These are phyloP conservation scores for Perilla frutescens DNA, from an alignment of 257 asterid species.

Conservation along the genomic window DNA sequence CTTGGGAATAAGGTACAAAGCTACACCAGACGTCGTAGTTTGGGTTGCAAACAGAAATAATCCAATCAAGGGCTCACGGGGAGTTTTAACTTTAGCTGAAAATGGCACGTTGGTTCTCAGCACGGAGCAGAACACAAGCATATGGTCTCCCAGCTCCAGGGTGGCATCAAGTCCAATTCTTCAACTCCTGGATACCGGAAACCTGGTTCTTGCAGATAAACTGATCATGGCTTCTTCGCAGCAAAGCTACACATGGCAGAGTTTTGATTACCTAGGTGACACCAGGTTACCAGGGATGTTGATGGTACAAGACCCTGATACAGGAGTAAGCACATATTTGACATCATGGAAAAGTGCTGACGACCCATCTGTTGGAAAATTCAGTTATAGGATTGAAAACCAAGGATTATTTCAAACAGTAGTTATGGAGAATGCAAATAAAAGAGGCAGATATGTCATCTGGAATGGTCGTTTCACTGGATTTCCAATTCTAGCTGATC, in stretches of 20 bases:
- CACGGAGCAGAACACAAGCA: neutral
- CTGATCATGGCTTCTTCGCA: neutral
- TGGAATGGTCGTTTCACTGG: conserved; percentile 29
- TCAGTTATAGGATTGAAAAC: conserved; percentile 25
- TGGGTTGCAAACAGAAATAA: conserved; percentile 28
- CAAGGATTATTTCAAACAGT: conserved; percentile 17
- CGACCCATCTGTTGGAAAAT: conserved; percentile 23
- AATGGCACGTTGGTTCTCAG: neutral
- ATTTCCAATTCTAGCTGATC: neutral
- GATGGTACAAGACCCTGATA: conserved; percentile 10
- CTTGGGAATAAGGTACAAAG: neutral
- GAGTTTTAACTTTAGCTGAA: neutral
- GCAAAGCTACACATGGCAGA: conserved; percentile 24
- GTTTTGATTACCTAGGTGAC: conserved; percentile 30
- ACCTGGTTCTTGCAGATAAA: conserved; percentile 9
- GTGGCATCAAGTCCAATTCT: conserved; percentile 1
- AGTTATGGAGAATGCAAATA: neutral
- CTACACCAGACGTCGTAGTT: neutral
- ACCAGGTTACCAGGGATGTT: conserved; percentile 26
- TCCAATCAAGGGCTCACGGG: neutral
- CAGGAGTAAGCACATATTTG: neutral
- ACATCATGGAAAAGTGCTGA: conserved; percentile 33
- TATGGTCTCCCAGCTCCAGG: neutral
- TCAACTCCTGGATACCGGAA: conserved; percentile 6
- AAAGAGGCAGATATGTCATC: neutral